Base-by-base conservation (phyloP, 2,329 filamentous ascomycete genomes). In the Pestalotiopsis sp. region DNA sequence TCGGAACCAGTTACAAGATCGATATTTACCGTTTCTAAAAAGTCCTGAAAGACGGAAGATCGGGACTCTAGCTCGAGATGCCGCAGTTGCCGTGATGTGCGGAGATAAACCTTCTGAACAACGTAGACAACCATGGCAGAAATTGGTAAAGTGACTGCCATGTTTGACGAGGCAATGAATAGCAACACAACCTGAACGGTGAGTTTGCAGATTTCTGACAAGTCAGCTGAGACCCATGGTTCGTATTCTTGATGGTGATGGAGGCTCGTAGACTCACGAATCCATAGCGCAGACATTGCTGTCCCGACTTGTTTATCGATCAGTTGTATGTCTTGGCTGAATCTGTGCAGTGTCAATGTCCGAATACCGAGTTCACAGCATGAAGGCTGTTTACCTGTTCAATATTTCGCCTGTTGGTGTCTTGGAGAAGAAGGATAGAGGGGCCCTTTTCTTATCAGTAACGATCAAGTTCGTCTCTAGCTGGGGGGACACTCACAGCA, bases 21-120 rank as follows among this genome's bases (percentile, higher is more conserved):
- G 78, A 57, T 2, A 75, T 73, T 49, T 20, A 72, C 70, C 9
- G 70, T 52, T 17, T 74, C 70, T 3, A 74, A 11, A 31, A 74
- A 80, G 58, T 73, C 78, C 0, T 78, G 78, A 58, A 76, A 85
- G 0, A 89, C 77, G 0, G 83, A 83, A 0, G 86, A 81, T 64
- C 84, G 84, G 0, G 86, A 82, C 70, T 89, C 86, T 0, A 90
- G 79, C 62, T 89, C 87, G 38, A 89, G 74, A 13, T 86, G 80
- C 49, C 87, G 84, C 2, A 90, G 77, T 71, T 89, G 88, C 0
- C 87, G 83, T 0, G 87, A 89, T 0, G 87, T 89, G 4, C 84
- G 81, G 0, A 90, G 79, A 70, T 88, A 89, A 25, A 84, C 74
- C 57, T 81, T 85, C 68, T 87, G 85, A 3, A 88, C 77, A 0